These are phyloP conservation scores for Tuber magnatum DNA, from an alignment of 495 filamentous ascomycete species.

Conservation along the genomic window DNA sequence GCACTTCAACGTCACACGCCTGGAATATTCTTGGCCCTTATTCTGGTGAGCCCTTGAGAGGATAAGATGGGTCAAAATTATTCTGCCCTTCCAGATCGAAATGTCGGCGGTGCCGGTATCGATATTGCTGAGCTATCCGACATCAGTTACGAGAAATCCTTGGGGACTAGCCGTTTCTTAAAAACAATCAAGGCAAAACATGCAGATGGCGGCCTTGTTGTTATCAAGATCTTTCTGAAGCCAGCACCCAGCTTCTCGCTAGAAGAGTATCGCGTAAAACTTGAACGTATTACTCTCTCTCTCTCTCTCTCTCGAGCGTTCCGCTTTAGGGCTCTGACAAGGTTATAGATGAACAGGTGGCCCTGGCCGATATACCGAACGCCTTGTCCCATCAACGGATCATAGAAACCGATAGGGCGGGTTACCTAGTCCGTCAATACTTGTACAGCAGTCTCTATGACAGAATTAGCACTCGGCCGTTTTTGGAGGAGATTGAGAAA, in stretches of 20 bases:
- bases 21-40: not conserved
- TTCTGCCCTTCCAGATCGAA: constrained; percentile 62
- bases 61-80: constrained; percentile 92
- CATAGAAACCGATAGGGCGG: constrained; percentile 80
- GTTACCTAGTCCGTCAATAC: constrained; percentile 92
- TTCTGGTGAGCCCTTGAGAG: not conserved
- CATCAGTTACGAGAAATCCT: constrained; percentile 80
- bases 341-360: constrained; percentile 64
- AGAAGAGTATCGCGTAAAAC: constrained; percentile 35
- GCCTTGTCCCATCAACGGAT: constrained; percentile 83
- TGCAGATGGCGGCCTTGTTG: constrained; percentile 80
- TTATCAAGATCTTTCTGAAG: constrained; percentile 83
- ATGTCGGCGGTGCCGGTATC: constrained; percentile 83
- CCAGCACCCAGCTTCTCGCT: constrained; percentile 52
- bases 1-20: not conserved
- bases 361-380: constrained; percentile 78
- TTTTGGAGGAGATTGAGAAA: constrained; percentile 95
- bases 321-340: constrained; percentile 24
- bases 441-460: constrained; percentile 96
- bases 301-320: constrained; percentile 5
- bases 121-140: constrained; percentile 88
- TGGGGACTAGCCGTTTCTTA: constrained; percentile 93
- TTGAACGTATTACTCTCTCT: constrained; percentile 21
- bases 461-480: constrained; percentile 91
- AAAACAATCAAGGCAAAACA: constrained; percentile 89